Evolutionary conservation across 2,329 filamentous ascomycete species (phyloP).

Genomic region (Chrysoporthe deuterocubensis): DNA sequence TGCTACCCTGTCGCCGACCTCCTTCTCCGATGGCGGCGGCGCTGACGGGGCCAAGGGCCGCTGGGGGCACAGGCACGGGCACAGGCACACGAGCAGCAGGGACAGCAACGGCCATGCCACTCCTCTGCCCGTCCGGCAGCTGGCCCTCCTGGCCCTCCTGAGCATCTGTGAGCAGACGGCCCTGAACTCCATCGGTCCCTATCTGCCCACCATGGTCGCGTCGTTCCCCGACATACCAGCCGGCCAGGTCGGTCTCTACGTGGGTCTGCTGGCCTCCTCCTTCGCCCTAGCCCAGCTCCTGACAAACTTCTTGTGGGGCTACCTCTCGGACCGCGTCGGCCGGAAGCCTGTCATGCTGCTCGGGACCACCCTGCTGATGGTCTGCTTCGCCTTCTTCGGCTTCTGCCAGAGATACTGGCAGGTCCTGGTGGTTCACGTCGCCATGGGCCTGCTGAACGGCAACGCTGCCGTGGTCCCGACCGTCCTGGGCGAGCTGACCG

Average conservation of each 20-base stretch:
- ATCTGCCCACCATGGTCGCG: slow-evolving; percentile 89
- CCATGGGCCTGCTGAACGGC: slow-evolving; percentile 93
- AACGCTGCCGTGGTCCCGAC: slow-evolving; percentile 95
- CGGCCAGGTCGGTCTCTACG: slow-evolving; percentile 78
- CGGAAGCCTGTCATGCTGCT: slow-evolving; percentile 81
- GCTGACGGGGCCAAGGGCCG: background rate
- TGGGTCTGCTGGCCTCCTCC: slow-evolving; percentile 85
- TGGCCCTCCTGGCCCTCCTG: slow-evolving; percentile 83
- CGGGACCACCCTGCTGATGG: slow-evolving; percentile 81
- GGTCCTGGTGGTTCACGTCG: slow-evolving; percentile 79
- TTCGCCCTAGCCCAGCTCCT: slow-evolving; percentile 92
- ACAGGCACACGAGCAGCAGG: slow-evolving; percentile 34
- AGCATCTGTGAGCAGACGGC: slow-evolving; percentile 94
- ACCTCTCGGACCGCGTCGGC: slow-evolving; percentile 77
- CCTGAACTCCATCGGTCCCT: slow-evolving; percentile 93
- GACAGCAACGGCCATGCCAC: slow-evolving; percentile 55
- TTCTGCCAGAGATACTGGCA: slow-evolving; percentile 85
- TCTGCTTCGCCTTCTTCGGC: slow-evolving; percentile 84
- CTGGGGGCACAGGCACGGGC: slow-evolving; percentile 9
- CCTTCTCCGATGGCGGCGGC: slow-evolving; percentile 30
- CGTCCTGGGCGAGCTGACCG: slow-evolving; percentile 91
- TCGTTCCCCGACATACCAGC: slow-evolving; percentile 80
- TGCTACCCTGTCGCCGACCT: slow-evolving; percentile 33
- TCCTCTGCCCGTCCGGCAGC: slow-evolving; percentile 81
- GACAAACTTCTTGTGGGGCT: slow-evolving; percentile 92